phyloP scores from a whole-genome alignment of 805 yeast genomes.

The Nakazawaea molendinolei region DNA sequence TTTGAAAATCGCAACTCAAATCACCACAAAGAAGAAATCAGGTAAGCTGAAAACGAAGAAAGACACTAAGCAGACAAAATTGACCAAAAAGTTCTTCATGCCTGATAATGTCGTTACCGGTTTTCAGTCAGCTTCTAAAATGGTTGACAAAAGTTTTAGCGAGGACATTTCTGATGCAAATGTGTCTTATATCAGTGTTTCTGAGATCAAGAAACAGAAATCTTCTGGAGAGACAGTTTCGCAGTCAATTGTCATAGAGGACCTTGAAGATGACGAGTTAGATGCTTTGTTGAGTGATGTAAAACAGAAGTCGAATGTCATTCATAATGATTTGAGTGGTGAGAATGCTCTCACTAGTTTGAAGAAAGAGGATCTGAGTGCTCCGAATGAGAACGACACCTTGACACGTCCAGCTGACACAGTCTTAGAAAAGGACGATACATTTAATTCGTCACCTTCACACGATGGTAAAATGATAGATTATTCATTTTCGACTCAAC shows the following conservation, averaged over 20 bases:
- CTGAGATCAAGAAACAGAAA: constrained; percentile 10
- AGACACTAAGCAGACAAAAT: constrained; percentile 8
- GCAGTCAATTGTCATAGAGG: constrained; percentile 4
- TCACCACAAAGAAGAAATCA: constrained; percentile 36
- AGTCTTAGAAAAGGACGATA: too few relatives aligned
- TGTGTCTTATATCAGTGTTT: constrained; percentile 6
- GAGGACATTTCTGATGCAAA: not conserved
- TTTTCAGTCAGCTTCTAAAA: constrained; percentile 43
- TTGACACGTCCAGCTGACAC: too few relatives aligned
- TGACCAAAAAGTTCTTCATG: constrained; percentile 53
- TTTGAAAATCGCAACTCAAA: constrained; percentile 58
- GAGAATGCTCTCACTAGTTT: too few relatives aligned
- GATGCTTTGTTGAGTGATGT: too few relatives aligned
- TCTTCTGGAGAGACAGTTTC: not conserved
- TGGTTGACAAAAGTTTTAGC: constrained; percentile 29
- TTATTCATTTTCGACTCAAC: too few relatives aligned
- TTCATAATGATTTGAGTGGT: too few relatives aligned
- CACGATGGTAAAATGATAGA: not conserved
- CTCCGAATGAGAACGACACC: too few relatives aligned
- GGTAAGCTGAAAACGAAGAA: constrained; percentile 14
- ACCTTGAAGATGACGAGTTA: constrained; percentile 11
- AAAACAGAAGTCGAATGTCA: too few relatives aligned
- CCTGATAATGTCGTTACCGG: constrained; percentile 69
- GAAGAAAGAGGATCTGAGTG: not conserved
- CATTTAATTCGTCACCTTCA: not conserved